Evolutionary conservation across 257 asterid species (phyloP).

Genomic region (Solanum arcanum): DNA sequence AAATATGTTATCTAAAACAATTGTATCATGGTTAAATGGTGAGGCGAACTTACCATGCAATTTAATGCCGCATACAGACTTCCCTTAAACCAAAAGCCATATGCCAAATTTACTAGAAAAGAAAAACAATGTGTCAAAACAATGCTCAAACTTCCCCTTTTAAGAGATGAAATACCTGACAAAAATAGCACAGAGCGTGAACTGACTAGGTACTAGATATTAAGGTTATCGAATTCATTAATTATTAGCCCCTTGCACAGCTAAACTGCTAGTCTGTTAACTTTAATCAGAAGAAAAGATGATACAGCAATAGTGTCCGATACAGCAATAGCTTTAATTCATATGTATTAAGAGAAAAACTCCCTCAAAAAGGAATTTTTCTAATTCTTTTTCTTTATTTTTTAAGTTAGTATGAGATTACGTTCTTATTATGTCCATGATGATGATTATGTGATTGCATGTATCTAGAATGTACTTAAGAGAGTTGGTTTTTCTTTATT

Average conservation of each 20-base stretch:
- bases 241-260: neutral
- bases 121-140: neutral
- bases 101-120: constrained; percentile 73
- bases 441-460: neutral
- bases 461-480: neutral
- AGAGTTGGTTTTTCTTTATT: neutral
- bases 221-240: neutral
- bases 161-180: neutral
- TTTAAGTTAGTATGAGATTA: neutral
- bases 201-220: neutral
- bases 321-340: neutral
- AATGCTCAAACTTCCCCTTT: neutral
- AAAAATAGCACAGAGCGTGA: neutral
- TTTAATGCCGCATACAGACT: constrained; percentile 69
- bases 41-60: constrained; percentile 55
- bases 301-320: neutral
- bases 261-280: neutral
- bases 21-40: neutral
- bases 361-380: neutral
- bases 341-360: neutral
- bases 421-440: neutral
- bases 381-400: neutral
- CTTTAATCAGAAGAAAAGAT: no score
- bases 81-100: constrained; percentile 76
- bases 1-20: neutral